These are phyloP conservation scores for Coemansia javaensis DNA, from an alignment of 192 early-diverging fungal species.

Conservation along the genomic window DNA sequence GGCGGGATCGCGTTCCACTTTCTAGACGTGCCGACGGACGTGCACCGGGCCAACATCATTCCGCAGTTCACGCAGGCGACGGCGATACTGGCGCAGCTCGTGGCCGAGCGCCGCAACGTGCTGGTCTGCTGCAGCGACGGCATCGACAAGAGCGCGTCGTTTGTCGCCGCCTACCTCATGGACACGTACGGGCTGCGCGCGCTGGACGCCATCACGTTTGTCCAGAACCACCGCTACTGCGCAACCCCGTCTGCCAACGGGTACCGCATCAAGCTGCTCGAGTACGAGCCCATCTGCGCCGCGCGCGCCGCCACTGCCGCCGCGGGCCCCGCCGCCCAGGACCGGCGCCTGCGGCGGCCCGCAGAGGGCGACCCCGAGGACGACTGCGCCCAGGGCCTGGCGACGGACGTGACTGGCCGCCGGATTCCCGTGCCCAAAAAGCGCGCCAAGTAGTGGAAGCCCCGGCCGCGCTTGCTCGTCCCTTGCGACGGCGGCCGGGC, in stretches of 20 bases:
- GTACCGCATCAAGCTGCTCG: constrained; percentile 38
- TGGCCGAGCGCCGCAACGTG: constrained; percentile 48
- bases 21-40: constrained; percentile 74
- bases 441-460: no score
- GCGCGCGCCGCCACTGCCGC: constrained; percentile 5
- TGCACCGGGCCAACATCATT: constrained; percentile 74
- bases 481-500: no score
- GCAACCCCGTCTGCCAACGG: constrained; percentile 40
- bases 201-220: constrained; percentile 68
- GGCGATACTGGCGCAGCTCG: constrained; percentile 54
- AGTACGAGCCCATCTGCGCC: constrained; percentile 45
- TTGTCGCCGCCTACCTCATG: constrained; percentile 90
- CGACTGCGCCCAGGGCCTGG: no score
- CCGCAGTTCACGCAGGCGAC: constrained; percentile 64
- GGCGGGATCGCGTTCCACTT: constrained; percentile 59
- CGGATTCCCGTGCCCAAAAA: no score
- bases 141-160: constrained; percentile 76
- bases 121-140: constrained; percentile 74
- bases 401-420: no score
- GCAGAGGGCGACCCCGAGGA: constrained; percentile 13
- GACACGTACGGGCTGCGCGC: constrained; percentile 63
- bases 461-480: no score
- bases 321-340: neutral
- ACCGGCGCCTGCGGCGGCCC: constrained; percentile 2
- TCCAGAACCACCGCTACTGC: constrained; percentile 84